These are phyloP conservation scores for Fusarium xyrophilum DNA, from an alignment of 2,329 filamentous ascomycete species.

Conservation along the genomic window DNA sequence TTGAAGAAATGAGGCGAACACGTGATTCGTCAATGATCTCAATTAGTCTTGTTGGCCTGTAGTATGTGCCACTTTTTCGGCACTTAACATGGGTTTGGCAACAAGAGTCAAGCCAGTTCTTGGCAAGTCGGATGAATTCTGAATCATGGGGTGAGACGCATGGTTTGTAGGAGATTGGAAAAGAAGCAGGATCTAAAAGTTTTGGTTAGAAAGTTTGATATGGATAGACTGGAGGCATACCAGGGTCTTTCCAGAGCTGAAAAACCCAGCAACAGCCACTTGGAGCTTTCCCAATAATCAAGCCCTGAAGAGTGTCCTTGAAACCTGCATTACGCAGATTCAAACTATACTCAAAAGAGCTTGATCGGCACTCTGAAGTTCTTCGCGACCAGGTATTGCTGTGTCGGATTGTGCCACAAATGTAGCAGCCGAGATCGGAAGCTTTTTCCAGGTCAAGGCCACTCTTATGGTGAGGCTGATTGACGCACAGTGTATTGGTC, in stretches of 20 bases:
- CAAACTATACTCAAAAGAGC: not conserved
- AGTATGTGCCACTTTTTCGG: rapidly evolving
- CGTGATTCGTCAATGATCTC: not conserved
- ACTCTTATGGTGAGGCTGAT: not conserved
- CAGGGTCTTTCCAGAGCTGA: not conserved
- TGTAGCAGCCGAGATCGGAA: not conserved
- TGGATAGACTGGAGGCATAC: not conserved
- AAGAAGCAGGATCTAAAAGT: not conserved
- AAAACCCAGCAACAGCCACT: not conserved
- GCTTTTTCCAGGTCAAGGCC: not conserved
- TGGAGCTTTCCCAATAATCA: not conserved
- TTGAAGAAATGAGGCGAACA: not conserved
- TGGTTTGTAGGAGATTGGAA: not conserved
- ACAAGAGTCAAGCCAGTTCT: not conserved
- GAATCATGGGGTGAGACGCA: rapidly evolving
- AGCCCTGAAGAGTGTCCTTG: not conserved
- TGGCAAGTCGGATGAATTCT: not conserved
- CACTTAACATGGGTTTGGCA: not conserved
- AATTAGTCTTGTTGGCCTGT: not conserved
- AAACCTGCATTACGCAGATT: not conserved
- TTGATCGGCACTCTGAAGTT: not conserved
- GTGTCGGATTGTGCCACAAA: not conserved
- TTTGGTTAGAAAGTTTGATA: not conserved
- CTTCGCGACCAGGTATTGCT: not conserved
- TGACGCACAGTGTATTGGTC: rapidly evolving